Base-by-base conservation (phyloP, 192 early-diverging fungal genomes). In the Haplosporangium gracile region DNA sequence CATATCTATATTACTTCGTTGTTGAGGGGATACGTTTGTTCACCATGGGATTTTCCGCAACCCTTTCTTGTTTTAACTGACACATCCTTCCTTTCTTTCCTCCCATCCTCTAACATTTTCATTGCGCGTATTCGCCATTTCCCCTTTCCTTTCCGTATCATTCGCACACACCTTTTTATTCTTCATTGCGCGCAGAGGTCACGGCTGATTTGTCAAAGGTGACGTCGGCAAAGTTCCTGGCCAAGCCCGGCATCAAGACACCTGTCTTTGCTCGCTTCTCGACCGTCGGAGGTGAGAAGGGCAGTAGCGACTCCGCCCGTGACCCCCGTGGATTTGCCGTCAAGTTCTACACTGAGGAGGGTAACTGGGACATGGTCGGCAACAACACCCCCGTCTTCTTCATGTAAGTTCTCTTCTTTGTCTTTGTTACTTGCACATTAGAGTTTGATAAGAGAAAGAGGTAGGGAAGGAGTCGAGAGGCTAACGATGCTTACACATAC, bases 311-410 rank as follows among this genome's bases (percentile, higher is more conserved):
- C 79, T 94, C 95, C 40, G 92, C 92, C 43, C 92, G 95, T 69
- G 96, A 97, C 78, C 95, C 95, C 29, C 94, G 96, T 75, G 96
- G 95, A 10, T 96, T 97, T 57, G 92, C 95, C 29, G 83, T 95
- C 87, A 96, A 96, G 91, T 95, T 96, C 90, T 97, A 96, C 89
- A 97, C 96, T 36, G 95, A 96, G 82, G 96, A 97, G 84, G 93
- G 94, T 79, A 96, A 94, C 90, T 97, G 93, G 94, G 95, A 97
- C 84, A 93, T 96, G 92, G 96, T 97, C 38, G 95, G 95, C 78
- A 95, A 96, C 91, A 96, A 96, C 92, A 96, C 92, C 47, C 96
- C 96, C 18, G 91, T 95, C 72, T 97, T 97, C 90, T 96, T 95
- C 83, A 93, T 97, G 82, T 83, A 83, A 78, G 82, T 42, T 51